Evolutionary conservation across 306 rosid species (phyloP), one percentile per base, ranked within the genome.

Genomic region (Clitoria ternatea): DNA sequence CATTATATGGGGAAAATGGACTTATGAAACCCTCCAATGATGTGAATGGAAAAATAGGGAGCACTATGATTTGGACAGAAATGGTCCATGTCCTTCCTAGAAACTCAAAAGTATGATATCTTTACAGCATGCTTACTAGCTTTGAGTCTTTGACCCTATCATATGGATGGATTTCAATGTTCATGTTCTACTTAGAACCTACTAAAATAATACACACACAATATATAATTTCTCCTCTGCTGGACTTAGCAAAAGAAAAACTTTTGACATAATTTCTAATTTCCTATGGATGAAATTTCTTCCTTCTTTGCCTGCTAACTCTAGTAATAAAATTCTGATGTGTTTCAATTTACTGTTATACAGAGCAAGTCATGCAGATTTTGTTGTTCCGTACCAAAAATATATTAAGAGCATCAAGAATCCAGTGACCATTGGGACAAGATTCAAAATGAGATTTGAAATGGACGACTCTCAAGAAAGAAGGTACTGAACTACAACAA

Each of bases 381-480:
- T 94, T 79, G 96, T 94, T 73, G 80, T 94, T 69, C 86, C 92
- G 33, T 87, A 84, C 73, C 83, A 83, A 86, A 94, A 86, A 42
- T 94, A 81, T 83, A 77, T 77, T 68, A 89, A 80, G 81, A 89
- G 96, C 78, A 70, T 87, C 57, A 73, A 70, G 64, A 91, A 82
- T 86, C 89, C 90, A 23, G 78, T 91, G 83, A 72, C 81, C 43
- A 78, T 72, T 5, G 99, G 99, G 53, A 84, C 96, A 57, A 85
- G 95, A 83, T 94, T 91, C 89, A 87, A 89, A 86, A 86, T 86
- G 84, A 89, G 80, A 82, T 77, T 85, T 32, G 97, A 91, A 77
- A 89, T 86, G 92, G 99, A 94, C 64, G 99, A 94, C 72, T 89
- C 96, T 36, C 84, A 94, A 3, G 99, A 91, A 78, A 87, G 95